Conservation (phyloP, 768 basidiomycete genomes). For the Gelatoporia subvermispora region DNA sequence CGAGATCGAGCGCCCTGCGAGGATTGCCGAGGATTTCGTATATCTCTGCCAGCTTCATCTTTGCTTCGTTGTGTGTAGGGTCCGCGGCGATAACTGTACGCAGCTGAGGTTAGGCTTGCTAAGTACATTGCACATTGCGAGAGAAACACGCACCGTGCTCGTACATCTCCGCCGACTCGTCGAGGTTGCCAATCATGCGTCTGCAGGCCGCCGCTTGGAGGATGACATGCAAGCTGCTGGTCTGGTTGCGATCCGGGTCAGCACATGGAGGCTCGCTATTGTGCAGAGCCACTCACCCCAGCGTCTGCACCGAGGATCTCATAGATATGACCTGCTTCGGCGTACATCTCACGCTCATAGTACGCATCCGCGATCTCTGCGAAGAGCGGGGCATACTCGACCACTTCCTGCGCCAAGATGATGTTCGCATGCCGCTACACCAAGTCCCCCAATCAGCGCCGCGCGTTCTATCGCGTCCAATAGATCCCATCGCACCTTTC, state of each 20-base stretch:
- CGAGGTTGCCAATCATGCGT: constrained; percentile 67
- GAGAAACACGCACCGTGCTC: constrained; percentile 55
- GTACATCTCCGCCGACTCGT: constrained; percentile 79
- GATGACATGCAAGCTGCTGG: constrained; percentile 65
- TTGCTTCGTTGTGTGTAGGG: constrained; percentile 73
- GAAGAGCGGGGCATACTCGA: constrained; percentile 76
- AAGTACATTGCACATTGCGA: not conserved
- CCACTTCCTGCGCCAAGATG: constrained; percentile 64
- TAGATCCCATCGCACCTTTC: constrained; percentile 50
- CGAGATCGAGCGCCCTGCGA: constrained; percentile 75
- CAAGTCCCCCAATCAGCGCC: not conserved
- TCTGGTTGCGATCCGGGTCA: constrained; percentile 38
- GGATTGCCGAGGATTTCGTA: constrained; percentile 83
- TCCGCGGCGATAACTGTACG: constrained; percentile 65
- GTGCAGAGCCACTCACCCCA: constrained; percentile 39
- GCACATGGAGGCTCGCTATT: not conserved
- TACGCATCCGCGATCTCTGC: constrained; percentile 83
- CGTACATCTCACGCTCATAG: constrained; percentile 70
- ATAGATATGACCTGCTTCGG: constrained; percentile 76
- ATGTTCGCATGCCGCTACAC: constrained; percentile 70
- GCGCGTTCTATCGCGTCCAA: not conserved
- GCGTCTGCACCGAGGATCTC: constrained; percentile 72
- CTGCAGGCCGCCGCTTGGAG: constrained; percentile 80
- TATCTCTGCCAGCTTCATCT: constrained; percentile 86
- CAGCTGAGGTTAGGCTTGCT: not conserved